Percentiles rank a stretch among this genome's conserved stretches.
Conservation (phyloP, 306 rosid genomes). For the Macrotyloma uniflorum region DNA sequence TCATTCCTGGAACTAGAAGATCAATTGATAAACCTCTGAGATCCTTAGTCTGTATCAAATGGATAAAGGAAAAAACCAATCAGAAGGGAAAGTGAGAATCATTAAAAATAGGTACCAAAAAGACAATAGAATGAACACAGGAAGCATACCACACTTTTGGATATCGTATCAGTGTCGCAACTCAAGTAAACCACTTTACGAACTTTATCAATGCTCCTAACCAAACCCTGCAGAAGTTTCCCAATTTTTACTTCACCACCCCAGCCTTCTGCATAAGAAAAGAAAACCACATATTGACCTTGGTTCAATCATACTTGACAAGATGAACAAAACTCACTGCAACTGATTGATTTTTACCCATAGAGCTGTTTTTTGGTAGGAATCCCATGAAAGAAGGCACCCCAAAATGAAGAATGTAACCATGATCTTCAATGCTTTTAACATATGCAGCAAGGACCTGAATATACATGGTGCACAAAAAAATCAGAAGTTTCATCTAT, state of each 20-base stretch:
- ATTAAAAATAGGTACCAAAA: not conserved
- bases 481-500: constrained; percentile 10
- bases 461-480: constrained; percentile 16
- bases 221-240: constrained; percentile 79
- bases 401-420: constrained; percentile 97
- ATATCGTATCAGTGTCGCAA: constrained; percentile 67
- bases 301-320: constrained; percentile 21
- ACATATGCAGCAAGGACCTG: constrained; percentile 88
- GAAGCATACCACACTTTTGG: constrained; percentile 76
- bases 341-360: constrained; percentile 45
- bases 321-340: constrained; percentile 25
- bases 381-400: constrained; percentile 79
- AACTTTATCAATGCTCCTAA: constrained; percentile 73
- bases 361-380: constrained; percentile 60
- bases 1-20: constrained; percentile 91
- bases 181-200: constrained; percentile 79
- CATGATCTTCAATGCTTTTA: constrained; percentile 96
- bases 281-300: not conserved
- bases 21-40: constrained; percentile 87
- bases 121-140: not conserved
- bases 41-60: constrained; percentile 78
- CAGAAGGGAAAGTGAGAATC: constrained; percentile 29
- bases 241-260: constrained; percentile 59
- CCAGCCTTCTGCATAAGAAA: constrained; percentile 45
- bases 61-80: constrained; percentile 24